Conservation (phyloP, 139 green algal species). For the Picochlorum sp. region DNA sequence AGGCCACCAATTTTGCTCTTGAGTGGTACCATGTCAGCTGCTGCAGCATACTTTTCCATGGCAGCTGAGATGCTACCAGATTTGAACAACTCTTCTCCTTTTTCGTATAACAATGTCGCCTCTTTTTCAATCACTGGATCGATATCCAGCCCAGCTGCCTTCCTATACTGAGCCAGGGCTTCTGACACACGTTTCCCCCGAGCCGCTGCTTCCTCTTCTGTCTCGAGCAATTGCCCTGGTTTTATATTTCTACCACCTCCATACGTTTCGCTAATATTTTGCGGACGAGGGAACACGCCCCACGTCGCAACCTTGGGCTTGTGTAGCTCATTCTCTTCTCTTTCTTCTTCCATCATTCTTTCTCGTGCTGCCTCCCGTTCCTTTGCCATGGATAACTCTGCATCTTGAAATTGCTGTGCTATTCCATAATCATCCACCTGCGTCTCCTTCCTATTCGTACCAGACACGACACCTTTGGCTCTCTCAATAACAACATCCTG, state of each 20-base stretch:
- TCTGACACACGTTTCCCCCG: slow-evolving; percentile 13
- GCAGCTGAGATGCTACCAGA: slow-evolving; percentile 25
- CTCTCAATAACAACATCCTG: slow-evolving; percentile 12
- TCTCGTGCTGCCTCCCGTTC: slow-evolving; percentile 5
- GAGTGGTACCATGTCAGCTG: slow-evolving; percentile 25
- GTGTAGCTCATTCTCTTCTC: slow-evolving; percentile 23
- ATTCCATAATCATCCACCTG: slow-evolving; percentile 4
- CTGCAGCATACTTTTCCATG: slow-evolving; percentile 25
- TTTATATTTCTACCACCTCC: slow-evolving; percentile 66
- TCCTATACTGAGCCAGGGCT: slow-evolving; percentile 20
- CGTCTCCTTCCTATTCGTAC: slow-evolving; percentile 5
- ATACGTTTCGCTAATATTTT: slow-evolving; percentile 72
- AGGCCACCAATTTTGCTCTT: slow-evolving; percentile 49
- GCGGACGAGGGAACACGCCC: slow-evolving; percentile 75
- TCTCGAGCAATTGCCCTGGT: slow-evolving; percentile 60
- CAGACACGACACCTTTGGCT: slow-evolving; percentile 9
- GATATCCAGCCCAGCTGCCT: slow-evolving; percentile 41
- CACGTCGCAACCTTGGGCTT: slow-evolving; percentile 56
- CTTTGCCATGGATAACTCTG: slow-evolving; percentile 9
- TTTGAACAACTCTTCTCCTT: slow-evolving; percentile 41
- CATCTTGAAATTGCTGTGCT: slow-evolving; percentile 12
- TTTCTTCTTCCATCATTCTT: slow-evolving; percentile 6
- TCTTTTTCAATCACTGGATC: slow-evolving; percentile 37
- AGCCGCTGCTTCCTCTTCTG: slow-evolving; percentile 30
- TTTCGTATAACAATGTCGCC: slow-evolving; percentile 20